Base-by-base conservation (phyloP, 2,329 filamentous ascomycete species). In the Geosmithia putterillii region DNA sequence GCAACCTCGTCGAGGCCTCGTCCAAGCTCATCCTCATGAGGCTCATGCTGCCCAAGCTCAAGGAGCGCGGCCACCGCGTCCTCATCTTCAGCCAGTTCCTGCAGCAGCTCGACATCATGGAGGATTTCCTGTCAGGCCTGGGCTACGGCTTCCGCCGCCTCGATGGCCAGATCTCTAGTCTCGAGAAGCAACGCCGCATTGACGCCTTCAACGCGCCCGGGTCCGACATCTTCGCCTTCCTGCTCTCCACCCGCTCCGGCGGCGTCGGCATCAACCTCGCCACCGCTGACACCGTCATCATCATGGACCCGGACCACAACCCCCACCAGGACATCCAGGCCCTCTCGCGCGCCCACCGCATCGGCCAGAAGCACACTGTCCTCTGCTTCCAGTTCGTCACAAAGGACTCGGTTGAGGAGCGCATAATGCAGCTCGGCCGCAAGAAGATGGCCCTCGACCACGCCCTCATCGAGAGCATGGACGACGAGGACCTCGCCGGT, bases 281-380 rank as follows among this genome's bases (percentile, higher is more conserved):
- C 0, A 95, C 89, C 7, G 92, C 92, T 3, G 92, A 98, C 56
- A 98, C 92, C 0, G 94, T 98, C 47, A 95, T 98, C 50, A 95
- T 98, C 50, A 79, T 96, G 51, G 89, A 98, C 53, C 87, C 87
- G 0, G 92, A 98, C 57, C 96, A 94, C 69, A 98, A 98, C 48
- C 92, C 92, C 1, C 92, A 98, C 56, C 92, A 98, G 61, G 94
- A 98, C 55, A 84, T 98, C 36, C 92, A 98, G 60, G 92, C 92
- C 0, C 72, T 98, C 23, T 94, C 90, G 23, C 81, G 94, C 50
- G 92, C 90, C 17, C 92, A 98, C 61, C 83, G 92, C 21, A 96
- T 98, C 49, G 94, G 94, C 0, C 94, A 98, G 62, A 87, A 88
- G 61, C 88, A 92, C 51, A 95, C 94, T 53, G 92, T 98, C 0